These are phyloP conservation scores for Cladosporium sp. DNA, from an alignment of 2,329 filamentous ascomycete genomes.

Conservation along the genomic window DNA sequence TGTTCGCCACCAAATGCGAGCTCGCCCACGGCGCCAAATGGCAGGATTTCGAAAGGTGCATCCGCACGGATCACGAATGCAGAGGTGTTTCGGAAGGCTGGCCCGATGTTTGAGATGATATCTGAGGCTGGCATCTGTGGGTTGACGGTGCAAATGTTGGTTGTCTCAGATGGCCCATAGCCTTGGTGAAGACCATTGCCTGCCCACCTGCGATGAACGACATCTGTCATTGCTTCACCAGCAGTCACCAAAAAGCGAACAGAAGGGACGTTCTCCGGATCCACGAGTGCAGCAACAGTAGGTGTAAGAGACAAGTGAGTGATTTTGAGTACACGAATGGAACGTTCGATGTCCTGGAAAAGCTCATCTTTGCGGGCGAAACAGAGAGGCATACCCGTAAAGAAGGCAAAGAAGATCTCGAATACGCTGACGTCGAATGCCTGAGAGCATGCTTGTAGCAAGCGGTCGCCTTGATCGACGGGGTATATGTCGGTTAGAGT, in stretches of 20 bases:
- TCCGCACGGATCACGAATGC: constrained; percentile 55
- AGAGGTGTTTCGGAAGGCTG: constrained; percentile 69
- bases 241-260: constrained; percentile 76
- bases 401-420: constrained; percentile 84
- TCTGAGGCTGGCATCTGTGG: constrained; percentile 53
- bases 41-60: constrained; percentile 50
- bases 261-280: constrained; percentile 61
- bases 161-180: constrained; percentile 81
- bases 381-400: constrained; percentile 71
- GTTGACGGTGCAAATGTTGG: constrained; percentile 78
- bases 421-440: constrained; percentile 85
- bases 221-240: constrained; percentile 71
- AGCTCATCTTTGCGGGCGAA: constrained; percentile 68
- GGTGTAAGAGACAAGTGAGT: constrained; percentile 84
- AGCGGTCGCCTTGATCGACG: constrained; percentile 45
- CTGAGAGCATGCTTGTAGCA: constrained; percentile 79
- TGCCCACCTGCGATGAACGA: constrained; percentile 66
- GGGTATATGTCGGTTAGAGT: constrained; percentile 65
- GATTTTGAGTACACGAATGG: constrained; percentile 58
- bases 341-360: constrained; percentile 65
- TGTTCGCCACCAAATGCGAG: constrained; percentile 84
- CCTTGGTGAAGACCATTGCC: constrained; percentile 66
- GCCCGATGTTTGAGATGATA: constrained; percentile 70
- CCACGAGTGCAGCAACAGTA: constrained; percentile 72
- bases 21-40: constrained; percentile 71